A percentile compares a stretch with the other conserved stretches of the same genome.
Evolutionary conservation across 805 yeast species (phyloP).

Genomic region (Candida alai): DNA sequence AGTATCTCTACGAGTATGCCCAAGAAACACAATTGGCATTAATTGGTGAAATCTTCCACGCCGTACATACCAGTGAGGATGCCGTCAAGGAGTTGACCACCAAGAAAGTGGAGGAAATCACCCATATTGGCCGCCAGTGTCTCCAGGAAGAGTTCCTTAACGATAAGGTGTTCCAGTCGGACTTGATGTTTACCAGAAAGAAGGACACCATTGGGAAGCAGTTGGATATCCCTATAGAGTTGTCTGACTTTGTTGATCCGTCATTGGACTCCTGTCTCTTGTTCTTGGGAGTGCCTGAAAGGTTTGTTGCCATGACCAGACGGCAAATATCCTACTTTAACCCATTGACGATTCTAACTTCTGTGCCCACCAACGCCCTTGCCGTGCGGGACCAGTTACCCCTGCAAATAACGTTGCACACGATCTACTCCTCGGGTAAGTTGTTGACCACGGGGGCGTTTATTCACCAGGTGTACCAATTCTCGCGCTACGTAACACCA

Average conservation of each 20-base stretch:
- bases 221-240: constrained; percentile 55
- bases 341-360: constrained; percentile 27
- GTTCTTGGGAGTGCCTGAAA: constrained; percentile 39
- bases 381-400: constrained; percentile 31
- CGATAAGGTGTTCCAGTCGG: constrained; percentile 62
- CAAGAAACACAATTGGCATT: constrained; percentile 63
- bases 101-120: constrained; percentile 58
- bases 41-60: constrained; percentile 57
- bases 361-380: constrained; percentile 26
- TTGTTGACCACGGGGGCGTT: constrained; percentile 40
- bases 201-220: constrained; percentile 59
- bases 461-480: constrained; percentile 33
- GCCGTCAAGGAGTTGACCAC: constrained; percentile 62
- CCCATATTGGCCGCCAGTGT: constrained; percentile 55
- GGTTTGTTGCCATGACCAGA: constrained; percentile 22
- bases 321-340: constrained; percentile 29
- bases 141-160: constrained; percentile 60
- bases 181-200: constrained; percentile 77
- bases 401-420: constrained; percentile 37
- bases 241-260: constrained; percentile 80
- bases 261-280: constrained; percentile 55
- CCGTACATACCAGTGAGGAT: constrained; percentile 64
- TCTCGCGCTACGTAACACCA: constrained; percentile 33
- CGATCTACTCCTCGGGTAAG: constrained; percentile 37
- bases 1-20: constrained; percentile 67